phyloP scores from a whole-genome alignment of 2,329 filamentous ascomycete genomes.

The Stemphylium lycopersici region DNA sequence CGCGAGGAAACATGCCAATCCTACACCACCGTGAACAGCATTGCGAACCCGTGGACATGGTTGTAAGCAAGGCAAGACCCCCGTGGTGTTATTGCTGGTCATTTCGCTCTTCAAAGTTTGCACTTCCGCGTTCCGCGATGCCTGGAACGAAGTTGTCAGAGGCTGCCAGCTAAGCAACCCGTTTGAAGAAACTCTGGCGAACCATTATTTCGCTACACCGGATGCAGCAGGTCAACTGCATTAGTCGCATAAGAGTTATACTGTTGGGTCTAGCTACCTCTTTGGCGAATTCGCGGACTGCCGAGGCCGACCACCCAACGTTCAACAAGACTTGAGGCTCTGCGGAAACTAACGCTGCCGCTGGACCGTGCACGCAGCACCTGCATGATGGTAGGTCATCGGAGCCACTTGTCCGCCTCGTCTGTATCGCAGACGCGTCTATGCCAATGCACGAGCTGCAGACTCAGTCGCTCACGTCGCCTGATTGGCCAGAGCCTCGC shows the following conservation, averaged over 20 bases:
- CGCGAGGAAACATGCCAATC: neutral
- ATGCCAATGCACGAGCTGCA: neutral
- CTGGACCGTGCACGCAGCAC: slow-evolving; percentile 1
- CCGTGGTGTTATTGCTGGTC: neutral
- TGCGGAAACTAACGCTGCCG: slow-evolving; percentile 7
- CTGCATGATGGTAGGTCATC: slow-evolving; percentile 4
- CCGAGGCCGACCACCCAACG: neutral
- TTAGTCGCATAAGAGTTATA: neutral
- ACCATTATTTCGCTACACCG: neutral
- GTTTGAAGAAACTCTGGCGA: slow-evolving; percentile 5
- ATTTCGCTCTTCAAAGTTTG: neutral
- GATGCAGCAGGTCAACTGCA: neutral
- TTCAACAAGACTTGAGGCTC: slow-evolving; percentile 10
- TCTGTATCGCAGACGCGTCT: slow-evolving; percentile 6
- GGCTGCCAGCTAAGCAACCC: neutral
- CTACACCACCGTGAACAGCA: neutral
- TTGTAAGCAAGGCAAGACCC: neutral
- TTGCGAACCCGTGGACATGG: neutral
- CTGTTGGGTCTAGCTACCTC: neutral
- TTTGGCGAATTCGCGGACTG: neutral
- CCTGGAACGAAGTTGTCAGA: neutral
- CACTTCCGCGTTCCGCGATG: neutral
- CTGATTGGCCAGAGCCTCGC: neutral
- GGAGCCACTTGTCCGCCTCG: slow-evolving; percentile 10
- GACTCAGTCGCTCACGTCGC: neutral